Evolutionary conservation across 163 green algal species (phyloP).

Genomic region (Coccomyxa subellipsoidea): DNA sequence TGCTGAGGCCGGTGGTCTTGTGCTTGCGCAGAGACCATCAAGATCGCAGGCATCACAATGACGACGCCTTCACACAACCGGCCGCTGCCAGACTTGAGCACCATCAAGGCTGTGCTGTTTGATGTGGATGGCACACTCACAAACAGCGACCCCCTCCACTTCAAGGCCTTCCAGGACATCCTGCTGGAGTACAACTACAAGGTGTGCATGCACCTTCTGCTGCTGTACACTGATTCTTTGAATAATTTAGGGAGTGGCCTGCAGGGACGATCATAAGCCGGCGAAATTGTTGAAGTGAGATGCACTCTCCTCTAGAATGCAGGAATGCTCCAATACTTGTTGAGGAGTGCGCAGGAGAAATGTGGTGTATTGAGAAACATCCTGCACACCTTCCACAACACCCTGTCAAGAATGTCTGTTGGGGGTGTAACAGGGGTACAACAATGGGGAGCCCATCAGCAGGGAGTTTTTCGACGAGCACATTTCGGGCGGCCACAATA

Average conservation of each 20-base stretch:
- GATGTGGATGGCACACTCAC: conserved; percentile 74
- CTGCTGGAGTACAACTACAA: conserved; percentile 36
- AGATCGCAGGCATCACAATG: conserved; percentile 9
- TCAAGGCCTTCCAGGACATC: conserved; percentile 54
- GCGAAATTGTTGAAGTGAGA: too few relatives aligned
- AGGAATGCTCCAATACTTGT: not conserved
- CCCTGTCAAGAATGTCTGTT: not conserved
- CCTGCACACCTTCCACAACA: not conserved
- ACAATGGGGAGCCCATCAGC: conserved; percentile 51
- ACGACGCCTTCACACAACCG: not conserved
- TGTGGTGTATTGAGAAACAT: not conserved
- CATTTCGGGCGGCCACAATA: conserved; percentile 64
- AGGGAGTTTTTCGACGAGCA: conserved; percentile 55
- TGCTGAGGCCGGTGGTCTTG: too few relatives aligned
- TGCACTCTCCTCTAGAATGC: too few relatives aligned
- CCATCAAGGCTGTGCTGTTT: conserved; percentile 61
- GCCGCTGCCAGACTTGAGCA: not conserved
- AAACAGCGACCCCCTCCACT: conserved; percentile 66
- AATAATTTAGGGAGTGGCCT: too few relatives aligned
- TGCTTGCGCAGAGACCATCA: conserved; percentile 4
- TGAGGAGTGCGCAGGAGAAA: not conserved
- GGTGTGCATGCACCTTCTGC: not conserved
- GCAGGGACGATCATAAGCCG: too few relatives aligned
- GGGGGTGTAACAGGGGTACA: conserved; percentile 16
- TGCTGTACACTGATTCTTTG: too few relatives aligned